Evolutionary conservation across 192 early-diverging fungal species (phyloP).

Genomic region (Geranomyces michiganensis): DNA sequence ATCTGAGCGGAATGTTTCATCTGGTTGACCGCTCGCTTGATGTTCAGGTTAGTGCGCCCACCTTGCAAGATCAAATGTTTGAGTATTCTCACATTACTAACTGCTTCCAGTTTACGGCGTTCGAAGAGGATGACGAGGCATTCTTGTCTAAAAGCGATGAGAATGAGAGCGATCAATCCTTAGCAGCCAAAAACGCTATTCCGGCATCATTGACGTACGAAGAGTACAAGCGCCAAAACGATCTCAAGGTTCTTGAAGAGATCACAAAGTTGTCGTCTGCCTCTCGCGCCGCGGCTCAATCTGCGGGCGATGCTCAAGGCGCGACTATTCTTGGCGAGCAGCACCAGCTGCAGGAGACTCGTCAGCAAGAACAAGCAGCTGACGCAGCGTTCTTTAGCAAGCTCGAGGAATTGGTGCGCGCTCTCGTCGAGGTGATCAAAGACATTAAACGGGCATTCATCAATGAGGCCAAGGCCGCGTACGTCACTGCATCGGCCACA

Average conservation of each 20-base stretch:
- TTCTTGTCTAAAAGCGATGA: background rate
- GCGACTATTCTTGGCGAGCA: background rate
- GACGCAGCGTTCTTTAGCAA: constrained; percentile 39
- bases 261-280: constrained; percentile 41
- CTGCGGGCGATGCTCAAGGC: background rate
- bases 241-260: constrained; percentile 48
- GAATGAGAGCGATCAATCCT: background rate
- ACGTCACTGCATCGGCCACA: constrained; percentile 40
- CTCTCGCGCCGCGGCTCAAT: background rate
- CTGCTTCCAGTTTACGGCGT: constrained; percentile 27
- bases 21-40: constrained; percentile 46
- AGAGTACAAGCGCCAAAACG: constrained; percentile 50
- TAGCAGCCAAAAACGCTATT: background rate
- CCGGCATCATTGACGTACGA: constrained; percentile 32
- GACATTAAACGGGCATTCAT: constrained; percentile 46
- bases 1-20: constrained; percentile 41
- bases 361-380: constrained; percentile 1
- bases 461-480: constrained; percentile 46
- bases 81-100: background rate
- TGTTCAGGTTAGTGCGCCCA: constrained; percentile 29
- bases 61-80: background rate
- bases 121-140: constrained; percentile 30
- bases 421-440: constrained; percentile 46
- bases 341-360: background rate
- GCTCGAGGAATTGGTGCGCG: constrained; percentile 40